Evolutionary conservation across 139 green algal species (phyloP).

Genomic region (Chlamydomonas incerta): DNA sequence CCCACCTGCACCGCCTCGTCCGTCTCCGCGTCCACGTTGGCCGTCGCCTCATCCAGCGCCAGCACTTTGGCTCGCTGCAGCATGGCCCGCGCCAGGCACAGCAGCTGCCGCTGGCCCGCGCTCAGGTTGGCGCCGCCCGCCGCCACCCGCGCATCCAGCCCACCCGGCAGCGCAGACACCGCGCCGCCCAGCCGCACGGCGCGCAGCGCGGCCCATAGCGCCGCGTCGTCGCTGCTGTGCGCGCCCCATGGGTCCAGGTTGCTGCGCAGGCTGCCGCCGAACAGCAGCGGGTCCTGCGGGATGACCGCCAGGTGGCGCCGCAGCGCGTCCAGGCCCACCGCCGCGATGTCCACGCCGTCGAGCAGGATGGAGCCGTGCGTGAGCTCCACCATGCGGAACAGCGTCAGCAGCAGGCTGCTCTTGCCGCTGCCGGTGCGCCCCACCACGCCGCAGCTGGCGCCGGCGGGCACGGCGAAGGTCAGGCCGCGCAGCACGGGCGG

Average conservation of each 20-base stretch:
- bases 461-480: slow-evolving; percentile 68
- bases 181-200: slow-evolving; percentile 70
- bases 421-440: slow-evolving; percentile 88
- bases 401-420: slow-evolving; percentile 81
- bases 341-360: slow-evolving; percentile 76
- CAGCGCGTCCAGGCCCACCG: slow-evolving; percentile 78
- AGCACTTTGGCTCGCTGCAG: slow-evolving; percentile 70
- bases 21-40: slow-evolving; percentile 89
- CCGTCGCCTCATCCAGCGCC: slow-evolving; percentile 88
- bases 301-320: slow-evolving; percentile 86
- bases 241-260: slow-evolving; percentile 86
- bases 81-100: slow-evolving; percentile 86
- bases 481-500: slow-evolving; percentile 77
- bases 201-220: slow-evolving; percentile 76
- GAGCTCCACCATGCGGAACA: slow-evolving; percentile 88
- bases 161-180: slow-evolving; percentile 56
- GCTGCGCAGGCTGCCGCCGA: slow-evolving; percentile 81
- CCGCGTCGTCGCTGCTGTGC: slow-evolving; percentile 19
- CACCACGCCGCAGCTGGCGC: slow-evolving; percentile 75
- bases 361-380: slow-evolving; percentile 77
- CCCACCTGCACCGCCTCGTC: slow-evolving; percentile 79
- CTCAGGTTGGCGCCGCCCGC: slow-evolving; percentile 74
- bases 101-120: slow-evolving; percentile 79
- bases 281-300: slow-evolving; percentile 84
- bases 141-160: slow-evolving; percentile 63